Percentiles rank a stretch among this genome's conserved stretches.
Conservation (phyloP, 306 rosid species). For the Sesbania bispinosa region DNA sequence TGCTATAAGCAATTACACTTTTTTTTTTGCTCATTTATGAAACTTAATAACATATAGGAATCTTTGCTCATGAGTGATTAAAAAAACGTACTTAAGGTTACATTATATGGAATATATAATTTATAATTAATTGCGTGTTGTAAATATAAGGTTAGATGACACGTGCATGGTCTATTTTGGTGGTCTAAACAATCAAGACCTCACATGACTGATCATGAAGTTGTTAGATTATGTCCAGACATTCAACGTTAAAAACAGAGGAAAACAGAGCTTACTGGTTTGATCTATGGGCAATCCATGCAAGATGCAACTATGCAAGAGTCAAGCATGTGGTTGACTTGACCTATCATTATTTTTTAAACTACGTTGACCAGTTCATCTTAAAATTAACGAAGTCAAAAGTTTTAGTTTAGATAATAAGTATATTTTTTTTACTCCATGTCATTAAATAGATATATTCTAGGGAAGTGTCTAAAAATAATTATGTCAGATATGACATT, state of each 20-base stretch:
- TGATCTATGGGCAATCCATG: conserved; percentile 3
- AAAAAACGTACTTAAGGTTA: not conserved
- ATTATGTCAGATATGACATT: no score
- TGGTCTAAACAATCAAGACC: not conserved
- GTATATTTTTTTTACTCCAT: not conserved
- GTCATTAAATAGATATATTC: no score
- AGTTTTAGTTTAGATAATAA: not conserved
- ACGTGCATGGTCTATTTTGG: not conserved
- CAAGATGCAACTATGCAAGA: not conserved
- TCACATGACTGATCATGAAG: conserved; percentile 25
- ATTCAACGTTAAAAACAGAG: conserved; percentile 21
- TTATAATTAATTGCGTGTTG: not conserved
- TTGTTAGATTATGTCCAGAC: not conserved
- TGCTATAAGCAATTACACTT: no score
- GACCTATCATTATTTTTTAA: not conserved
- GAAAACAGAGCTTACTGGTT: conserved; percentile 18
- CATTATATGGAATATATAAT: not conserved
- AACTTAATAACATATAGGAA: not conserved
- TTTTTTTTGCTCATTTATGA: not conserved
- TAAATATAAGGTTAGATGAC: not conserved
- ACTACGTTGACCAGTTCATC: not conserved
- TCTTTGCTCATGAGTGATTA: not conserved
- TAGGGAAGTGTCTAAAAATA: no score
- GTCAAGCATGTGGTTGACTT: conserved; percentile 22
- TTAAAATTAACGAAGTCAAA: not conserved